Evolutionary conservation across 306 rosid species (phyloP), one percentile per base, ranked within the genome.

Genomic region (Corylus avellana): DNA sequence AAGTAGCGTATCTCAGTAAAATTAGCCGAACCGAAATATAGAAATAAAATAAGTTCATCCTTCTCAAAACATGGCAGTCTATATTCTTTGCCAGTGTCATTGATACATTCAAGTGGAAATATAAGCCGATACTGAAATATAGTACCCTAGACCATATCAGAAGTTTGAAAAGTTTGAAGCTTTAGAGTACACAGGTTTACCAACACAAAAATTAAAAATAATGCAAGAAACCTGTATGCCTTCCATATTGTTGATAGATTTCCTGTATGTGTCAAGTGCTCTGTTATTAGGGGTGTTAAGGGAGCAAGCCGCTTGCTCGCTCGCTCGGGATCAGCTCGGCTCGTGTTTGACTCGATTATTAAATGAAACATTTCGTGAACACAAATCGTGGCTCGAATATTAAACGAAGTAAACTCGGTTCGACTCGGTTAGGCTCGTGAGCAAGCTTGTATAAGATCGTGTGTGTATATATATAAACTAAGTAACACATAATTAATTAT

Each of bases 1-100:
- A 88, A 95, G 98, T 88, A 88, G 90, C 81, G 87, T 91, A 82
- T 92, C 87, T 86, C 88, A 80, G 83, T 89, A 86, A 87, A 81
- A 72, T 80, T 49, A 67, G 63, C 17, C 75, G 72, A 42, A 32
- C 74, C 17, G 55, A 75, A 74, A 47, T 44, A 32, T 12, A 48
- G 32, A 32, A 32, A 32, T 1, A 32, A 32, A 32, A 32, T 32
- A 32, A 32, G 35, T 32, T 32, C 35, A 32, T 32, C 35, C 35
- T 32, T 32, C 35, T 32, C 35, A 32, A 32, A 32, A 32, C 35
- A 32, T 32, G 35, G 3, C 35, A 2, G 35, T 32, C 20, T 62
- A 62, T 49, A 73, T 76, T 56, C 53, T 49, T 49, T 49, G 53
- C 53, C 54, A 14, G 29, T 18, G 18, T 63, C n/a, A n/a, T 25